Evolutionary conservation across 352 stramenopile genomes (phyloP).

Genomic region (Phytophthora pistaciae): DNA sequence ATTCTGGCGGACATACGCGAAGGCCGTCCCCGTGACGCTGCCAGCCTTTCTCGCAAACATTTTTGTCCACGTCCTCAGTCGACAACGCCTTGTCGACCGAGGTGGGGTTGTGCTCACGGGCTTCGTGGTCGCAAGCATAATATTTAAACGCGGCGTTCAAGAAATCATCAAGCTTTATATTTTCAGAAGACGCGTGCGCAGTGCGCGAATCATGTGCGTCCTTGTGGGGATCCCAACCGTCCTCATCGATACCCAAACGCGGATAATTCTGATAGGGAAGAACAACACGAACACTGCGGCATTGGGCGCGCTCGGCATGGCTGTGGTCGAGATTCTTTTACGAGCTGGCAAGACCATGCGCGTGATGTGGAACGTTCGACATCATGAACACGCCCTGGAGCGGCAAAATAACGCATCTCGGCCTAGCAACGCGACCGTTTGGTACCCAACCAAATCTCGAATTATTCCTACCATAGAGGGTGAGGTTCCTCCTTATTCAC

Average conservation of each 20-base stretch:
- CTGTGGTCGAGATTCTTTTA: constrained; percentile 7
- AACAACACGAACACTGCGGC: constrained; percentile 4
- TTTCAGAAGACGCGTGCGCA: constrained; percentile 4
- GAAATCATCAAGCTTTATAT: background rate
- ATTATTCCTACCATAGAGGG: no score
- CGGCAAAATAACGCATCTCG: no score
- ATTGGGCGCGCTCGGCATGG: constrained; percentile 1
- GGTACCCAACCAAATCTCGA: no score
- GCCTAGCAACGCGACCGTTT: no score
- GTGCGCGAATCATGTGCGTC: background rate
- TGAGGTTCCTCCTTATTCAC: background rate
- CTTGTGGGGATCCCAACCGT: constrained; percentile 4
- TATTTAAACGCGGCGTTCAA: background rate
- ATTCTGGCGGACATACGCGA: background rate
- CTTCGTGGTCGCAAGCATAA: constrained; percentile 1
- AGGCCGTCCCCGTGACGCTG: background rate
- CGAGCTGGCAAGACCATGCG: background rate
- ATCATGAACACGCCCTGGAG: background rate
- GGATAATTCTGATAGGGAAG: constrained; percentile 1
- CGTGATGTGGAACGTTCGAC: constrained; percentile 1
- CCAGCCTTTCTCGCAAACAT: background rate
- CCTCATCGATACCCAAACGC: constrained; percentile 9
- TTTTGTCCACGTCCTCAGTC: background rate
- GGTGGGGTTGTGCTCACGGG: background rate
- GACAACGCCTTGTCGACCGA: background rate